Evolutionary conservation across 2,329 filamentous ascomycete species (phyloP).

Genomic region (Alternaria sp.): DNA sequence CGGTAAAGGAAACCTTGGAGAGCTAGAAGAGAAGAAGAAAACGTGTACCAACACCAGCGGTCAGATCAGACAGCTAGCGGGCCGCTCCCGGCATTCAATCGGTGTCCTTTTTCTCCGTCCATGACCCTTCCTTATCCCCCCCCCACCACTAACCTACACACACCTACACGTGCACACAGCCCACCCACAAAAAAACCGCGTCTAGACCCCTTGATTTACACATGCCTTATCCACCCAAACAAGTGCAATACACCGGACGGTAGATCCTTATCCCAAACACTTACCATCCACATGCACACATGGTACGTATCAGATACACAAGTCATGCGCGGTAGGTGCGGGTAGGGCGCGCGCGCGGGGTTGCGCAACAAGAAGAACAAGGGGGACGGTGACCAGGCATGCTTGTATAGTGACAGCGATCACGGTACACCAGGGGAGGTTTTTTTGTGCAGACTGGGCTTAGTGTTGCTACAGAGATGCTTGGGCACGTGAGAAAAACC

Average conservation of each 20-base stretch:
- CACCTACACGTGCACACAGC: slow-evolving; percentile 6
- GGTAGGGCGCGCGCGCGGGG: slow-evolving; percentile 16
- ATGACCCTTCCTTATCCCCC: background rate
- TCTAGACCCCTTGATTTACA: slow-evolving; percentile 6
- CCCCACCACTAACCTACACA: slow-evolving; percentile 4
- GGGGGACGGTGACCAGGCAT: slow-evolving; percentile 11
- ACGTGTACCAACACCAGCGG: slow-evolving; percentile 11
- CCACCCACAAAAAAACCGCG: slow-evolving; percentile 1
- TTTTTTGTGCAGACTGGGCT: background rate
- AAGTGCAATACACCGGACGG: slow-evolving; percentile 4
- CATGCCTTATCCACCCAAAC: background rate
- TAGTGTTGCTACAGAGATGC: background rate
- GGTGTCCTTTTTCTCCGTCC: slow-evolving; percentile 10
- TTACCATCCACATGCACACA: slow-evolving; percentile 3
- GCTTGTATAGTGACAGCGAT: slow-evolving; percentile 4
- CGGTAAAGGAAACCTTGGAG: background rate
- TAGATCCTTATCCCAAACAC: slow-evolving; percentile 1
- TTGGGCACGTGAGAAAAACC: background rate
- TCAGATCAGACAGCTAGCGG: slow-evolving; percentile 2
- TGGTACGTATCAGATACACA: background rate
- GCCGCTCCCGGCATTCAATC: slow-evolving; percentile 11
- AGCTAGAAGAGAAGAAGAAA: background rate
- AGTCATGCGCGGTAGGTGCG: slow-evolving; percentile 21
- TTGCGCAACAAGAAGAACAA: background rate
- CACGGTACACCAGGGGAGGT: background rate